Conservation (phyloP, 2,329 filamentous ascomycete species). For the Curvularia eragrostidis region DNA sequence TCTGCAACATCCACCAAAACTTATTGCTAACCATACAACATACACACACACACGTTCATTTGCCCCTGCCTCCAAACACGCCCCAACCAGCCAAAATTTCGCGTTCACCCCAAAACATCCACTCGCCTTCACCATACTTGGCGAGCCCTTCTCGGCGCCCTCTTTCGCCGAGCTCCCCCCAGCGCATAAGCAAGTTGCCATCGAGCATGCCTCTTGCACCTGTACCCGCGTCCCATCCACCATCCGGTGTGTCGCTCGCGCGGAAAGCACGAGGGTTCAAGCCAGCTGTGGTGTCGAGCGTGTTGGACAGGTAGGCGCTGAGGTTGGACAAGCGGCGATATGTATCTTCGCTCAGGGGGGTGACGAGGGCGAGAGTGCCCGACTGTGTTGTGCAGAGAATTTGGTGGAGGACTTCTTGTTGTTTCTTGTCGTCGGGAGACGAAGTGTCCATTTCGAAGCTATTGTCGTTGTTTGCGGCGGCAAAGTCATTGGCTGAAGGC, state of each 20-base stretch:
- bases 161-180: conserved; percentile 76
- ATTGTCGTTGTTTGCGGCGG: conserved; percentile 34
- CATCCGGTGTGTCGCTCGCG: conserved; percentile 51
- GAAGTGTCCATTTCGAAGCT: conserved; percentile 12
- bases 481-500: conserved; percentile 42
- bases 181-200: conserved; percentile 75
- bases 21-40: not conserved
- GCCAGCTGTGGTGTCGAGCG: conserved; percentile 76
- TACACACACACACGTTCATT: not conserved
- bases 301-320: conserved; percentile 77
- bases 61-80: conserved; percentile 51
- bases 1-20: too few relatives aligned
- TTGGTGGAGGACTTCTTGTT: conserved; percentile 33
- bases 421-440: not conserved
- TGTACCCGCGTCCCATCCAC: conserved; percentile 44
- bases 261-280: conserved; percentile 85
- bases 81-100: conserved; percentile 70
- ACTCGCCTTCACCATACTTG: conserved; percentile 72
- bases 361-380: conserved; percentile 78
- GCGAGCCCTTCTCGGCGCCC: conserved; percentile 75
- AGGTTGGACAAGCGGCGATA: conserved; percentile 86
- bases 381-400: conserved; percentile 57
- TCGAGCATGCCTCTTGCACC: conserved; percentile 75
- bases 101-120: conserved; percentile 73
- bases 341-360: conserved; percentile 76